Evolutionary conservation across 495 filamentous ascomycete species (phyloP).

Genomic region (Xylaria flabelliformis): DNA sequence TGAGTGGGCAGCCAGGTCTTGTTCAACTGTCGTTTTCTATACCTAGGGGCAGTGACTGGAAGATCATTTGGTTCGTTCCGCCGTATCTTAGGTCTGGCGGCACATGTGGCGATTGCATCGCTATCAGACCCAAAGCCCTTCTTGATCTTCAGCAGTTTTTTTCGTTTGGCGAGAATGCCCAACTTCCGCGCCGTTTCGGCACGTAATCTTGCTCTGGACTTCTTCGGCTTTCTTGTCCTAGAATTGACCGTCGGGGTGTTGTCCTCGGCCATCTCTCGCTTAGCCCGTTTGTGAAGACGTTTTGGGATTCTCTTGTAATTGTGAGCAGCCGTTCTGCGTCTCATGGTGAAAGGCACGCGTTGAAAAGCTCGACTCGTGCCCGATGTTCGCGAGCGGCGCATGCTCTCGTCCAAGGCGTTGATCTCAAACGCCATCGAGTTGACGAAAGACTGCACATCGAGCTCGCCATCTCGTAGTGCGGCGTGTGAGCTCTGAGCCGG

Average conservation of each 20-base stretch:
- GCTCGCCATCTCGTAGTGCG: slow-evolving; percentile 76
- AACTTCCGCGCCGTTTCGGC: slow-evolving; percentile 80
- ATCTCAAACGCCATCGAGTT: slow-evolving; percentile 88
- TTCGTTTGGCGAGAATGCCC: slow-evolving; percentile 66
- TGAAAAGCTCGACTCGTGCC: slow-evolving; percentile 84
- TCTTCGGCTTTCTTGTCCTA: slow-evolving; percentile 72
- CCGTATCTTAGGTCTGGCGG: slow-evolving; percentile 69
- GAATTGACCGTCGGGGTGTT: slow-evolving; percentile 86
- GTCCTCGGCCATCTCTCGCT: slow-evolving; percentile 85
- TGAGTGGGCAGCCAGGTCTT: slow-evolving; percentile 98
- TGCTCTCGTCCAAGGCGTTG: slow-evolving; percentile 77
- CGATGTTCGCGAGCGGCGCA: slow-evolving; percentile 71
- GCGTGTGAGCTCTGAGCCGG: slow-evolving; percentile 73
- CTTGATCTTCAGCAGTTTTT: slow-evolving; percentile 60
- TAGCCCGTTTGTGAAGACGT: slow-evolving; percentile 71
- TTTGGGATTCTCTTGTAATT: slow-evolving; percentile 93
- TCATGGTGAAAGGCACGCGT: slow-evolving; percentile 80
- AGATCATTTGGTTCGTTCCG: slow-evolving; percentile 73
- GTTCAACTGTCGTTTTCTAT: slow-evolving; percentile 80
- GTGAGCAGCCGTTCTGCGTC: slow-evolving; percentile 89
- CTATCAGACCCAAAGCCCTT: slow-evolving; percentile 38
- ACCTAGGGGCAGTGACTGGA: slow-evolving; percentile 70
- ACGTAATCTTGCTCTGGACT: slow-evolving; percentile 72
- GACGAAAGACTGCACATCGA: slow-evolving; percentile 83
- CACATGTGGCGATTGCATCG: slow-evolving; percentile 47